Evolutionary conservation across 2,329 filamentous ascomycete genomes (phyloP).

Genomic region (Fusarium vanettenii): DNA sequence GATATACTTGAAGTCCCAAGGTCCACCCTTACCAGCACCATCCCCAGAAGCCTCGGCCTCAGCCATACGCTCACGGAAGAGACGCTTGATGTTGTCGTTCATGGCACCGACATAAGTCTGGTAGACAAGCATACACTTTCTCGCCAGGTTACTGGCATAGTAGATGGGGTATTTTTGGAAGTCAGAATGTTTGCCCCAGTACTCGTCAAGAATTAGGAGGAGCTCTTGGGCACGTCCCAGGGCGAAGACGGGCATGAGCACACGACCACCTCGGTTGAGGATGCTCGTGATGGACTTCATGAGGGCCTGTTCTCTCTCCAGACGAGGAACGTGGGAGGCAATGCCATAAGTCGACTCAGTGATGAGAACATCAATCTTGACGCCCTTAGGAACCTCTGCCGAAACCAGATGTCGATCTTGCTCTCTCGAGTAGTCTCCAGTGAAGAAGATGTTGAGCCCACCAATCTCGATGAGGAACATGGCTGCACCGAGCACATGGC

Average conservation of each 20-base stretch:
- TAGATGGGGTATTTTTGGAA: constrained; percentile 95
- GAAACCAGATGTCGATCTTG: constrained; percentile 96
- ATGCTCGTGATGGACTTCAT: constrained; percentile 97
- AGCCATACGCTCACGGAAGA: constrained; percentile 93
- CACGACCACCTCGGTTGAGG: constrained; percentile 89
- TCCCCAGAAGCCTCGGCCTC: constrained; percentile 87
- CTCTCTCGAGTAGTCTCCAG: constrained; percentile 96
- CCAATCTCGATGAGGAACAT: constrained; percentile 99
- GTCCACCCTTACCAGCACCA: constrained; percentile 79
- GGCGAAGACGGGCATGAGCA: constrained; percentile 95
- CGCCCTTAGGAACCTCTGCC: constrained; percentile 85
- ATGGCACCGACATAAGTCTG: constrained; percentile 98
- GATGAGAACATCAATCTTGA: constrained; percentile 96
- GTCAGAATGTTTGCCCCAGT: constrained; percentile 91
- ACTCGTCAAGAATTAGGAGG: constrained; percentile 94
- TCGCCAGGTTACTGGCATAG: constrained; percentile 93
- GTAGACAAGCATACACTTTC: constrained; percentile 98
- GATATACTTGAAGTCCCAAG: constrained; percentile 97
- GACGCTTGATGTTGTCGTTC: constrained; percentile 98
- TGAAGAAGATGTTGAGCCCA: constrained; percentile 96
- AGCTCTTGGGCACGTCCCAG: constrained; percentile 94
- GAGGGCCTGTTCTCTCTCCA: constrained; percentile 90
- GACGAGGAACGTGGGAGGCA: constrained; percentile 88
- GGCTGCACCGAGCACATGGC: constrained; percentile 96
- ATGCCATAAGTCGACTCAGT: constrained; percentile 98